phyloP scores from a whole-genome alignment of 1,284 basidiomycete species.

The Ustilago lituana region DNA sequence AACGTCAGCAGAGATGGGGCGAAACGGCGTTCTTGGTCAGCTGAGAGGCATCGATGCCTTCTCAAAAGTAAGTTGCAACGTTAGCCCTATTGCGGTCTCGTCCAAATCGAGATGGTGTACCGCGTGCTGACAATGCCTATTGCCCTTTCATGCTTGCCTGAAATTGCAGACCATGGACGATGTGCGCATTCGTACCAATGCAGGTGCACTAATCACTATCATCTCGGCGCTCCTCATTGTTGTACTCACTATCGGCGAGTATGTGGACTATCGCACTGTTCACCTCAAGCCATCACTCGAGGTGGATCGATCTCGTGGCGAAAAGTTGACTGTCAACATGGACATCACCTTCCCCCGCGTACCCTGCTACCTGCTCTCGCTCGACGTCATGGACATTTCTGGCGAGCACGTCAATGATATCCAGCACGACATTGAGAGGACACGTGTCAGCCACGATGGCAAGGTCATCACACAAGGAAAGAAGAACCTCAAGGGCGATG shows the following conservation, averaged over 20 bases:
- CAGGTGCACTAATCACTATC: slow-evolving; percentile 76
- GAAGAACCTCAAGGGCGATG: slow-evolving; percentile 59
- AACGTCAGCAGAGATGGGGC: slow-evolving; percentile 39
- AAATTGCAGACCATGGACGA: slow-evolving; percentile 64
- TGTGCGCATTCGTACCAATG: slow-evolving; percentile 65
- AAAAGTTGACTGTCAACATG: slow-evolving; percentile 89
- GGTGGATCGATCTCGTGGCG: slow-evolving; percentile 86
- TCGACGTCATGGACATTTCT: slow-evolving; percentile 98
- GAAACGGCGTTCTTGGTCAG: slow-evolving; percentile 55
- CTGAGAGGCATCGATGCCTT: slow-evolving; percentile 84
- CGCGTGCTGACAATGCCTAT: slow-evolving; percentile 6
- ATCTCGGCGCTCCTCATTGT: slow-evolving; percentile 90
- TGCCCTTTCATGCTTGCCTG: neutral
- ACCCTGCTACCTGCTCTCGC: slow-evolving; percentile 79
- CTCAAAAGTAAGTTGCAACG: slow-evolving; percentile 92
- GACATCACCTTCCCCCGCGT: slow-evolving; percentile 96
- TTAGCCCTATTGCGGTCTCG: too few species aligned
- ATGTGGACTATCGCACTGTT: slow-evolving; percentile 90
- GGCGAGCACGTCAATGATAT: slow-evolving; percentile 83
- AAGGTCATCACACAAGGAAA: slow-evolving; percentile 52
- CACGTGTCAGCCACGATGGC: slow-evolving; percentile 77
- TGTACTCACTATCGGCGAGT: slow-evolving; percentile 90
- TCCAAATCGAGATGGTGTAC: neutral
- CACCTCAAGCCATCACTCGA: slow-evolving; percentile 70
- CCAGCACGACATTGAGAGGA: slow-evolving; percentile 84